Evolutionary conservation across 2,329 filamentous ascomycete species (phyloP).

Genomic region (Epichloe amarillans): DNA sequence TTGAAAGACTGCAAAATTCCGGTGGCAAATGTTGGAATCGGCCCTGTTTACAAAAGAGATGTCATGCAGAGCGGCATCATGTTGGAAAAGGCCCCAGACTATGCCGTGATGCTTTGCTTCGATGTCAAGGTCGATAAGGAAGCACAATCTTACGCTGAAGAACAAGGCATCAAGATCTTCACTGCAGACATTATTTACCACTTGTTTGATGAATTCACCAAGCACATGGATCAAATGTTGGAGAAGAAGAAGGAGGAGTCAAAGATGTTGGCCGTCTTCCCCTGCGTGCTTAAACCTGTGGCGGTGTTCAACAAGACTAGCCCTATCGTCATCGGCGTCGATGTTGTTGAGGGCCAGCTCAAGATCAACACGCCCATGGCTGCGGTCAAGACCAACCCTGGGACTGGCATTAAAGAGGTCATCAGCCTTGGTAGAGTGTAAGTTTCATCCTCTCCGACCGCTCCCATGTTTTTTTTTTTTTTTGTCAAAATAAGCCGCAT

Average conservation of each 20-base stretch:
- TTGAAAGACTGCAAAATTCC: constrained; percentile 92
- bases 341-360: constrained; percentile 83
- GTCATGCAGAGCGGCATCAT: constrained; percentile 92
- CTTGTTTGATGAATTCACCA: constrained; percentile 90
- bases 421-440: constrained; percentile 85
- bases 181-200: constrained; percentile 99
- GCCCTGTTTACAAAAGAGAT: constrained; percentile 94
- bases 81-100: constrained; percentile 90
- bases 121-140: constrained; percentile 99
- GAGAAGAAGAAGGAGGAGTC: constrained; percentile 94
- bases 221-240: constrained; percentile 76
- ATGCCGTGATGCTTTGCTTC: constrained; percentile 98
- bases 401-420: constrained; percentile 72
- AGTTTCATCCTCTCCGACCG: constrained; percentile 26
- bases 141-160: constrained; percentile 77
- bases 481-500: not conserved
- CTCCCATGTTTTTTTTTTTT: not conserved
- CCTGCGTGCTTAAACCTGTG: constrained; percentile 77
- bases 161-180: constrained; percentile 94
- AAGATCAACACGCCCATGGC: constrained; percentile 81
- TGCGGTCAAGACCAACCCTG: constrained; percentile 67
- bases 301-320: constrained; percentile 97
- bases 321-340: constrained; percentile 89
- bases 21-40: constrained; percentile 92
- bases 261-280: constrained; percentile 93